These are phyloP conservation scores for Plasmodium reichenowi DNA, from an alignment of 169 alveolate species.

Conservation along the genomic window DNA sequence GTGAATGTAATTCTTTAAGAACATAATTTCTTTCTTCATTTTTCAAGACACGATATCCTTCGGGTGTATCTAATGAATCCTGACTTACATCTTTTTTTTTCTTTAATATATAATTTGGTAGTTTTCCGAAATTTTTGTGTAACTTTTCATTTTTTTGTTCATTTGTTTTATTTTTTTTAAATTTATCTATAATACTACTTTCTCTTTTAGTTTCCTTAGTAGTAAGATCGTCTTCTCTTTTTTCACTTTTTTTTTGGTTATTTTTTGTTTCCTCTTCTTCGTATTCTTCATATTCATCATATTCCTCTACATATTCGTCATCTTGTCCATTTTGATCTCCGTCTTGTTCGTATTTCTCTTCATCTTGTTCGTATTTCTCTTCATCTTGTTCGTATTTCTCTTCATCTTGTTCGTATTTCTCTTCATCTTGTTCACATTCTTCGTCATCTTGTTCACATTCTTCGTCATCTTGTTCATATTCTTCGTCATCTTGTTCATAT, in stretches of 20 bases:
- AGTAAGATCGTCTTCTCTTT: slow-evolving; percentile 22
- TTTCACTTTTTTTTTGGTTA: neutral
- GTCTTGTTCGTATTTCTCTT: neutral
- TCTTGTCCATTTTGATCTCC: neutral
- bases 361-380: neutral
- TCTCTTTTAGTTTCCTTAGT: slow-evolving; percentile 2
- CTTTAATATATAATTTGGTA: slow-evolving; percentile 53
- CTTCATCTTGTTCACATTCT: neutral
- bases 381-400: neutral
- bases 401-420: neutral
- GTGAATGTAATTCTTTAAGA: slow-evolving; percentile 55
- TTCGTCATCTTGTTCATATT: neutral
- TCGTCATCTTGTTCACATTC: slow-evolving; percentile 5
- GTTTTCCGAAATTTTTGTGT: slow-evolving; percentile 50
- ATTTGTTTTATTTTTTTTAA: slow-evolving; percentile 18
- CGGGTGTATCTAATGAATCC: slow-evolving; percentile 35
- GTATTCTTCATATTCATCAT: neutral
- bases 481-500: neutral
- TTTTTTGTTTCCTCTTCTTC: neutral
- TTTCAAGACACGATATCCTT: slow-evolving; percentile 50
- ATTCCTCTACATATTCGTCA: slow-evolving; percentile 11
- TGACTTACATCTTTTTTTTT: slow-evolving; percentile 42
- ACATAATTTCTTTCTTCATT: slow-evolving; percentile 51
- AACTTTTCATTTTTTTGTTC: slow-evolving; percentile 13
- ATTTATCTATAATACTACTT: slow-evolving; percentile 34